Percentiles rank a stretch among this genome's conserved stretches.
Evolutionary conservation across 73 alveolate species (phyloP).

Genomic region (Paramecium sexaurelia): DNA sequence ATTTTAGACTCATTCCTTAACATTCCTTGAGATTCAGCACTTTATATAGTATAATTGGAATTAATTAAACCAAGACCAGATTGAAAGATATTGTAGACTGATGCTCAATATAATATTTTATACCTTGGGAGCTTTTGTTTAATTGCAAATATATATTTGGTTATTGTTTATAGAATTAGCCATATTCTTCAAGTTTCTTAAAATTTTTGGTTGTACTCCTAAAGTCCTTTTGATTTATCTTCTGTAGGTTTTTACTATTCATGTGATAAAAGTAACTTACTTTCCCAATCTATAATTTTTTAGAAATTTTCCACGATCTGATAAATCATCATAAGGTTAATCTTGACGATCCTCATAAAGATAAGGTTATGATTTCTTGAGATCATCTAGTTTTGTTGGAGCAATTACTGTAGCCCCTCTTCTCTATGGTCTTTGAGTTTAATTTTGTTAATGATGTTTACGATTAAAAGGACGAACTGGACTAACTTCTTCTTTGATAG

Average conservation of each 20-base stretch:
- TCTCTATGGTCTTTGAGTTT: not conserved
- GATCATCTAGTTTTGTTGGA: not conserved
- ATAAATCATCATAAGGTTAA: not conserved
- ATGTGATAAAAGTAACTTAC: not conserved
- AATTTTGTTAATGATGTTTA: constrained; percentile 9
- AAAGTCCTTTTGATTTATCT: not conserved
- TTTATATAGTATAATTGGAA: not conserved
- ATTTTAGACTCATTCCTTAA: not conserved
- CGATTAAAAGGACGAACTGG: not conserved
- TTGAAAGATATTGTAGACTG: constrained; percentile 31
- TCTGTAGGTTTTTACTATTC: not conserved
- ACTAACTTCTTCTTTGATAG: not conserved
- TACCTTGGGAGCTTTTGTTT: constrained; percentile 29
- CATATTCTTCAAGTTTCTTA: constrained; percentile 19
- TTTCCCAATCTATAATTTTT: constrained; percentile 25
- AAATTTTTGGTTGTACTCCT: not conserved
- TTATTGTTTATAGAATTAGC: not conserved
- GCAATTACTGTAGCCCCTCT: constrained; percentile 13
- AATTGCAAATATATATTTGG: not conserved
- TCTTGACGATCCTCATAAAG: not conserved
- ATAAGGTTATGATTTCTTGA: not conserved
- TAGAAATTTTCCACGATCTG: constrained; percentile 18
- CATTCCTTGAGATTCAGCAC: constrained; percentile 18
- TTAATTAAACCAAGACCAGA: constrained; percentile 15
- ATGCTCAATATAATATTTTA: not conserved